These are phyloP conservation scores for Pestalotiopsis sp. DNA, from an alignment of 2,329 filamentous ascomycete species.

Conservation along the genomic window DNA sequence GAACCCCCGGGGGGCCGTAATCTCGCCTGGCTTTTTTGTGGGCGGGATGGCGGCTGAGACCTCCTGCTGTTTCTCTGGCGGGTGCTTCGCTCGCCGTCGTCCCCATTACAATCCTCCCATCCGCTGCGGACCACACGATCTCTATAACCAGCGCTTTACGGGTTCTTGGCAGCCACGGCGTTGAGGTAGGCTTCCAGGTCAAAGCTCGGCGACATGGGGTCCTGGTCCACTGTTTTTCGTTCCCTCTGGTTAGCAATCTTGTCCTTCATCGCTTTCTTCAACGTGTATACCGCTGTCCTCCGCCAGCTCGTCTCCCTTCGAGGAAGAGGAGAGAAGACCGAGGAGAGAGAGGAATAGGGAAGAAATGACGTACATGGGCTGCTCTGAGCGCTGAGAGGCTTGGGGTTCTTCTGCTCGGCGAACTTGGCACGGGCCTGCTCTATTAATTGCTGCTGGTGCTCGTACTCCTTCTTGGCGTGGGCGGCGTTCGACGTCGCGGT, in stretches of 20 bases:
- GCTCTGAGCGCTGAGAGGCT: conserved; percentile 34
- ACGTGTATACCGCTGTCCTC: too few relatives aligned
- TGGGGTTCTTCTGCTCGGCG: conserved; percentile 70
- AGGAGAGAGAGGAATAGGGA: conserved; percentile 7
- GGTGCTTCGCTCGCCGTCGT: conserved; percentile 14
- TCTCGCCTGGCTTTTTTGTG: conserved; percentile 2
- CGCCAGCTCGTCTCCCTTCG: not conserved
- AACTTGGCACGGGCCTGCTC: conserved; percentile 90
- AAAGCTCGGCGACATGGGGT: conserved; percentile 87
- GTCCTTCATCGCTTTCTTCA: not conserved
- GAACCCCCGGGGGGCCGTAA: not conserved
- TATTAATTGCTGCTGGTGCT: conserved; percentile 91
- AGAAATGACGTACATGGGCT: conserved; percentile 35
- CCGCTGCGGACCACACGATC: conserved; percentile 9
- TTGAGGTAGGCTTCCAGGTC: conserved; percentile 86
- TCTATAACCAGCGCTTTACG: conserved; percentile 36
- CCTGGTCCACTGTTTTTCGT: conserved; percentile 61
- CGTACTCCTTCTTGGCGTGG: conserved; percentile 78
- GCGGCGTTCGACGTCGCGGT: conserved; percentile 69
- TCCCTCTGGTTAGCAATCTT: not conserved
- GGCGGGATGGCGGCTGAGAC: conserved; percentile 4
- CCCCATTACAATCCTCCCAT: conserved; percentile 23
- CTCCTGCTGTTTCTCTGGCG: not conserved
- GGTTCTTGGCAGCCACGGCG: conserved; percentile 58
- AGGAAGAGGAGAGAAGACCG: not conserved